Evolutionary conservation across 495 filamentous ascomycete species (phyloP).

Genomic region (Penicillium crystallinum): DNA sequence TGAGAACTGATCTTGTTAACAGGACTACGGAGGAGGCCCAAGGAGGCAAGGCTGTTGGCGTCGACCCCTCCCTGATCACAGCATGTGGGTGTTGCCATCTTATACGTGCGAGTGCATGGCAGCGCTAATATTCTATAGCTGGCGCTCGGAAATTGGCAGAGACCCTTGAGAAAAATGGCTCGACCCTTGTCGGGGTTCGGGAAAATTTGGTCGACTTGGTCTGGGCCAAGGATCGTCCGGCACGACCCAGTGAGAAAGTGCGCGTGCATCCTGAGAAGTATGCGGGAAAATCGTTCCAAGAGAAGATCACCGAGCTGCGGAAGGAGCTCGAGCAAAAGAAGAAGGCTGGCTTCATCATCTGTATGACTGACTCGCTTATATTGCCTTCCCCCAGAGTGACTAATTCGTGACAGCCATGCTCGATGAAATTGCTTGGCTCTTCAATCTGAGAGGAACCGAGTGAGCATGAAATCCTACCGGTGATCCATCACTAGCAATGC

Average conservation of each 20-base stretch:
- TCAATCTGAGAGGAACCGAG: slow-evolving; percentile 93
- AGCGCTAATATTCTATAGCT: slow-evolving; percentile 34
- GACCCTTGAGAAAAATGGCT: slow-evolving; percentile 79
- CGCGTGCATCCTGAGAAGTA: slow-evolving; percentile 66
- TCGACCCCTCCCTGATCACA: slow-evolving; percentile 86
- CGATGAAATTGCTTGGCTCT: slow-evolving; percentile 97
- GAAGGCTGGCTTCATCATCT: slow-evolving; percentile 79
- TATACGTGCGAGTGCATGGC: not conserved
- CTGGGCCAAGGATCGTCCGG: slow-evolving; percentile 72
- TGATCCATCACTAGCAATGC: not conserved
- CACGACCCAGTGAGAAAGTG: slow-evolving; percentile 70
- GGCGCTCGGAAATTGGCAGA: slow-evolving; percentile 83
- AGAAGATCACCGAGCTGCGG: slow-evolving; percentile 81
- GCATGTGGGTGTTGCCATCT: slow-evolving; percentile 45
- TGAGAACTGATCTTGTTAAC: slow-evolving; percentile 18
- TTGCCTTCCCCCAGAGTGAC: not conserved
- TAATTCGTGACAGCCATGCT: slow-evolving; percentile 60
- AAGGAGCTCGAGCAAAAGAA: slow-evolving; percentile 94
- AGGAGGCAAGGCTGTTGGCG: slow-evolving; percentile 80
- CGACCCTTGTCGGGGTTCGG: slow-evolving; percentile 63
- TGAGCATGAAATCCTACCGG: slow-evolving; percentile 27
- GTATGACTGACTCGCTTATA: slow-evolving; percentile 33
- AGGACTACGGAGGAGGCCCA: slow-evolving; percentile 77
- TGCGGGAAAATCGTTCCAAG: slow-evolving; percentile 73
- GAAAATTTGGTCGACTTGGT: slow-evolving; percentile 83